phyloP scores from a whole-genome alignment of 2,329 filamentous ascomycete genomes.

The Rhinocladiella mackenziei region DNA sequence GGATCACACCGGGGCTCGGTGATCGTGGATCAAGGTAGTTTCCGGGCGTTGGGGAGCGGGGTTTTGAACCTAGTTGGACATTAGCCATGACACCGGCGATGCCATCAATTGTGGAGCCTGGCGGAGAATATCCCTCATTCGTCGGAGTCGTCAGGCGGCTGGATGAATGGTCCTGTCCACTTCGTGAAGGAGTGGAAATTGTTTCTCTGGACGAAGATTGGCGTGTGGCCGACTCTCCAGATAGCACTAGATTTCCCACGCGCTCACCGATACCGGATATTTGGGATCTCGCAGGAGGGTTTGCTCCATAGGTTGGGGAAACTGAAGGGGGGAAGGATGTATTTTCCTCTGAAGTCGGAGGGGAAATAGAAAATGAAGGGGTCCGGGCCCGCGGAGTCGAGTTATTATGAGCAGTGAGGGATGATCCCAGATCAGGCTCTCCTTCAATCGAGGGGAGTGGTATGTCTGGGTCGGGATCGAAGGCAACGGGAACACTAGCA shows the following conservation, averaged over 20 bases:
- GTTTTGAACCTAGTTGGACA: background rate
- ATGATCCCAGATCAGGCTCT: constrained; percentile 1
- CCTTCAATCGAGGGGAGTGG: constrained; percentile 5
- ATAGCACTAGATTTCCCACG: constrained; percentile 1
- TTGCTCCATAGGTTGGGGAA: background rate
- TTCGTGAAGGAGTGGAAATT: background rate
- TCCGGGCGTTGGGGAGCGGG: background rate
- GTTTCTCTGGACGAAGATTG: background rate
- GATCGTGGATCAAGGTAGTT: constrained; percentile 4
- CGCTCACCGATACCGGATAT: constrained; percentile 4
- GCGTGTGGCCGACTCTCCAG: background rate
- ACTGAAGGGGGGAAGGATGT: constrained; percentile 1
- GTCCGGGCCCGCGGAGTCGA: constrained; percentile 3
- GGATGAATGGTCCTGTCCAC: background rate
- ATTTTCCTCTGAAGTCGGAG: background rate
- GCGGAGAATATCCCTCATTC: background rate
- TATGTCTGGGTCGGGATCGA: background rate
- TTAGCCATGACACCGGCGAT: background rate
- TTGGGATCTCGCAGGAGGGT: background rate
- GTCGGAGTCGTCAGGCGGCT: background rate
- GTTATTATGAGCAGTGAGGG: constrained; percentile 2
- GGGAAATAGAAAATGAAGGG: constrained; percentile 5
- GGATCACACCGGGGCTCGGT: background rate
- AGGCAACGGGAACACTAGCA: background rate
- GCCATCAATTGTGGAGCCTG: background rate